Conservation (phyloP, 2,329 filamentous ascomycete species). For the Botryotinia convoluta region DNA sequence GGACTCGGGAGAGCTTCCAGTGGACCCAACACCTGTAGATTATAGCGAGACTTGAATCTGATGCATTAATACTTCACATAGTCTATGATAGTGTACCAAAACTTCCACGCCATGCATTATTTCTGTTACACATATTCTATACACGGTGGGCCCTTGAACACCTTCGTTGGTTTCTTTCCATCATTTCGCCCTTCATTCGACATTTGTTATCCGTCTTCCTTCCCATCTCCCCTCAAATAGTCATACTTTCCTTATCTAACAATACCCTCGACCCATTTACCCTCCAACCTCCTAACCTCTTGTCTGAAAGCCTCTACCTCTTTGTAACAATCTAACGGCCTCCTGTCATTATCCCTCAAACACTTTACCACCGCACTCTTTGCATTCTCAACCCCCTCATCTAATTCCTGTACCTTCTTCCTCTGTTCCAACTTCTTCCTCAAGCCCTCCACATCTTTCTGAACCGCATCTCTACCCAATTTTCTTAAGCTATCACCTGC, state of each 20-base stretch:
- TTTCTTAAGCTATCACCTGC: constrained; percentile 38
- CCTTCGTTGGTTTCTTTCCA: background rate
- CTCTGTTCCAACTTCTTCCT: constrained; percentile 58
- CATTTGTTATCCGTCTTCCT: background rate
- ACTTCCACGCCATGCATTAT: constrained; percentile 6
- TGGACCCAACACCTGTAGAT: background rate
- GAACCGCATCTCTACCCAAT: constrained; percentile 49
- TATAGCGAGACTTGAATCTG: constrained; percentile 7
- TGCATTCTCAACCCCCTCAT: constrained; percentile 70
- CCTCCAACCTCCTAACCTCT: constrained; percentile 84
- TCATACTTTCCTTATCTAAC: constrained; percentile 41
- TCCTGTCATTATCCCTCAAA: constrained; percentile 77
- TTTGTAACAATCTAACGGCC: constrained; percentile 90
- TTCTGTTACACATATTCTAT: constrained; percentile 24
- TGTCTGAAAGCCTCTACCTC: constrained; percentile 89
- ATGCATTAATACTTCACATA: background rate
- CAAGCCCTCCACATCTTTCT: constrained; percentile 58
- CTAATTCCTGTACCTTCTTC: constrained; percentile 66
- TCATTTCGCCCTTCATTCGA: background rate
- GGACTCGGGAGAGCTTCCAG: background rate
- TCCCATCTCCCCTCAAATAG: background rate
- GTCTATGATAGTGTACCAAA: background rate
- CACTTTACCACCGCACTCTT: constrained; percentile 76
- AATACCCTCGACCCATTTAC: constrained; percentile 82
- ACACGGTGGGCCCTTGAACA: constrained; percentile 9